Evolutionary conservation across 495 filamentous ascomycete genomes (phyloP).

Genomic region (Neurospora sp.): DNA sequence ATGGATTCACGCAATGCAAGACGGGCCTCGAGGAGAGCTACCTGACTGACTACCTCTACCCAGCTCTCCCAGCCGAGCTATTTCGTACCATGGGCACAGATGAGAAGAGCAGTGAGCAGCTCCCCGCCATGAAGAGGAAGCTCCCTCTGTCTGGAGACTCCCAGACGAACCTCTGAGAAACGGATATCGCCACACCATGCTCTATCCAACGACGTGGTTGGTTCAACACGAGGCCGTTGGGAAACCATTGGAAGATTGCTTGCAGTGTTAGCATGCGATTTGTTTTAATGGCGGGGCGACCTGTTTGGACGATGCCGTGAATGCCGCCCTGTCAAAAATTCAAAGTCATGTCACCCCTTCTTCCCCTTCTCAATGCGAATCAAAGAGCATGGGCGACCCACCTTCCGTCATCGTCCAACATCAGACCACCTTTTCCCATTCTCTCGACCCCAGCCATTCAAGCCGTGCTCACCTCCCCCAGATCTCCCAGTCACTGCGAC

Average conservation of each 20-base stretch:
- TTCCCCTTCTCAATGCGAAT: neutral
- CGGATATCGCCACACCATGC: neutral
- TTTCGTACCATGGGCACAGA: neutral
- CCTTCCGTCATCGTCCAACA: slow-evolving; percentile 5
- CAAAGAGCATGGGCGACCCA: neutral
- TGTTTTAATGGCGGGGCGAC: neutral
- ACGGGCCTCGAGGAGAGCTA: neutral
- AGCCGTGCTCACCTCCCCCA: neutral
- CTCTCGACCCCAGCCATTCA: neutral
- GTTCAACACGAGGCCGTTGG: neutral
- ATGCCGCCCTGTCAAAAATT: neutral
- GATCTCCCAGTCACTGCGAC: neutral
- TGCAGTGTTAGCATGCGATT: neutral
- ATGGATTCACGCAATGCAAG: neutral
- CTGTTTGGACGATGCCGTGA: neutral
- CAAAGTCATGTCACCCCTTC: neutral
- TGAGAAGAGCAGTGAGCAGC: neutral
- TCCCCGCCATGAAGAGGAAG: neutral
- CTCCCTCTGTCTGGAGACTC: neutral
- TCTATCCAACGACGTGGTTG: neutral
- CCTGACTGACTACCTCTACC: neutral
- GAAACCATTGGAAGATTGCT: neutral
- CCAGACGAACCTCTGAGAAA: neutral
- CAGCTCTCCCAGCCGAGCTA: neutral
- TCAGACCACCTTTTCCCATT: slow-evolving; percentile 12